phyloP scores from a whole-genome alignment of 805 yeast species.

The Brettanomyces anomalus region DNA sequence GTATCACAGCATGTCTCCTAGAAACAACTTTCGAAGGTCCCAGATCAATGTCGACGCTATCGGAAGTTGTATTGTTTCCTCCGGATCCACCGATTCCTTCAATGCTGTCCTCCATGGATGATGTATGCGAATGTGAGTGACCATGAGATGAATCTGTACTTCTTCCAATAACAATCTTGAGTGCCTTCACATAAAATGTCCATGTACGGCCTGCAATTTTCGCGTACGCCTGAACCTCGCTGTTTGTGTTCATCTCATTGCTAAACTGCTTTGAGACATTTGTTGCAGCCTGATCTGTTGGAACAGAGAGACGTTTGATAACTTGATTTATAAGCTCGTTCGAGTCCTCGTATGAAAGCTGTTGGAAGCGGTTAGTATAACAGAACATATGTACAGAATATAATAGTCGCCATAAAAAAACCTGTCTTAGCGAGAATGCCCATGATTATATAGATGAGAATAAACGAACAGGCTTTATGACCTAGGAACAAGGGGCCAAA shows the following conservation, averaged over 20 bases:
- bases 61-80: slow-evolving; percentile 4
- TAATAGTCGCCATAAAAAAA: too few species aligned
- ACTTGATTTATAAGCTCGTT: slow-evolving; percentile 65
- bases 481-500: too few species aligned
- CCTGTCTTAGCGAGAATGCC: too few species aligned
- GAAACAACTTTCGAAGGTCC: slow-evolving; percentile 98
- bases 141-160: slow-evolving; percentile 40
- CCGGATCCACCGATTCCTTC: neutral
- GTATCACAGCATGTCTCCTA: slow-evolving; percentile 79
- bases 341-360: slow-evolving; percentile 39
- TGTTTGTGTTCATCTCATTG: slow-evolving; percentile 58
- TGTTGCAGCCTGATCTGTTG: slow-evolving; percentile 55
- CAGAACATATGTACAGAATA: too few species aligned
- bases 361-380: neutral
- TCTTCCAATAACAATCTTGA: slow-evolving; percentile 78
- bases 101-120: neutral
- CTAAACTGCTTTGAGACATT: slow-evolving; percentile 65
- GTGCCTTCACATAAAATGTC: slow-evolving; percentile 86
- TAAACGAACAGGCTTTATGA: too few species aligned
- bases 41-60: slow-evolving; percentile 67
- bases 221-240: slow-evolving; percentile 96
- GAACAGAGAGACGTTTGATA: slow-evolving; percentile 57
- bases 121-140: neutral
- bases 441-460: too few species aligned
- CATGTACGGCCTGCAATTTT: slow-evolving; percentile 88